Evolutionary conservation across 1,284 basidiomycete species (phyloP), one percentile per base, ranked within the genome.

Genomic region (Rhodofomes roseus): DNA sequence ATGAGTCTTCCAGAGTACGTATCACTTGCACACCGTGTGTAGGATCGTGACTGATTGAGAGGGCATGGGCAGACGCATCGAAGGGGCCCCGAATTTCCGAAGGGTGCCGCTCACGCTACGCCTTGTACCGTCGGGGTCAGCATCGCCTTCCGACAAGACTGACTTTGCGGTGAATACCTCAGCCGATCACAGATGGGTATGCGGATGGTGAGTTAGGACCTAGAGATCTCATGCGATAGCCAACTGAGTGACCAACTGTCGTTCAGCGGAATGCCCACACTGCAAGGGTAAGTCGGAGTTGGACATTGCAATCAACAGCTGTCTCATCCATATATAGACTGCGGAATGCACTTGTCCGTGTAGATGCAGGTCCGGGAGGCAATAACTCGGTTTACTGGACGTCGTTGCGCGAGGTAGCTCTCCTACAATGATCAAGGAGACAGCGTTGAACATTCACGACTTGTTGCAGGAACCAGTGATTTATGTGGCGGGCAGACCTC

Each of bases 31-130:
- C n/a, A 18, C 14, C 7, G 9, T 50, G 16, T 41, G 27, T 22
- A 25, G 37, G 27, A 23, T 27, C 44, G 7, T 5, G 25, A 56
- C 5, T 18, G 36, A 11, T 53, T 40, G 57, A 62, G 5, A 37
- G 36, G 55, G 9, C 9, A 31, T 56, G 25, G 31, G 31, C 65
- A 95, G 93, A 66, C 90, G 95, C 22, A 92, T 98, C 44, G 93
- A 97, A 11, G 95, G 95, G 0, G 85, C 94, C 1, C 93, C 96
- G 0, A 98, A 98, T 70, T 97, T 96, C 79, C 83, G 95, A 60
- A 81, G 89, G 16, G 79, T 92, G 5, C 87, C 91, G 1, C 76
- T 97, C 60, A 81, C 84, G 1, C 74, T 91, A 39, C 70, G 71
- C 43, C 73, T 83, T 20, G 70, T 75, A 5, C 61, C 70, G 0